Evolutionary conservation across 1,284 basidiomycete genomes (phyloP), one percentile per base, ranked within the genome.

Genomic region (Cryptococcus sp.): DNA sequence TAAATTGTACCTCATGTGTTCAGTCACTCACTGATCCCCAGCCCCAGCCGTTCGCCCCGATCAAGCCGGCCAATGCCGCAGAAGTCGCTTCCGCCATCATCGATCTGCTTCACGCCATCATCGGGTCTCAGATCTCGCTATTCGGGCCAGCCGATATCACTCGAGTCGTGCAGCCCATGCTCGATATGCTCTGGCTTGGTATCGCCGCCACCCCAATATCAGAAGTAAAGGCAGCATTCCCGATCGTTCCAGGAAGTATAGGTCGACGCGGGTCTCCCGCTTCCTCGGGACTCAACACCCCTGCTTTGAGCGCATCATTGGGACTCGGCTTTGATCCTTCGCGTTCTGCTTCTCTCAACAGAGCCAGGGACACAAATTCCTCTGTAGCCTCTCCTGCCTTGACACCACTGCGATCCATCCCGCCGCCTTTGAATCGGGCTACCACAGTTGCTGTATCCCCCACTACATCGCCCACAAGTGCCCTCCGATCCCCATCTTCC

Each of bases 61-160:
- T 68, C 49, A 57, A 55, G 32, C 54, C 56, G 3, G 59, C 62
- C 0, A 55, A 53, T 1, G 60, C 68, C 0, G 58, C 63, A 9
- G 63, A 65, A 10, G 54, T 62, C 0, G 61, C 57, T 1, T 51
- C 60, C 0, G 52, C 64, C 32, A 60, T 73, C 42, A 66, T 71
- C 47, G 64, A 67, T 18, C 64, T 73, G 34, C 46, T 69, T 19
- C 45, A 56, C 1, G 46, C 59, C 9, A 69, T 75, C 45, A 39
- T 73, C 23, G 50, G 59, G 40, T 47, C 64, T 49, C 69, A 69
- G 45, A 48, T 66, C n/a, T 52, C 66, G 22, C 60, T 75, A 2
- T 73, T 75, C 58, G 57, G 69, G 4, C 46, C 64, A 3, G 43
- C 49, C 10, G 72, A 75, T 42, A 50, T 73, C 14, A 48, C 63